phyloP scores from a whole-genome alignment of 2,329 filamentous ascomycete genomes.

The Dothiorella sarmentorum region DNA sequence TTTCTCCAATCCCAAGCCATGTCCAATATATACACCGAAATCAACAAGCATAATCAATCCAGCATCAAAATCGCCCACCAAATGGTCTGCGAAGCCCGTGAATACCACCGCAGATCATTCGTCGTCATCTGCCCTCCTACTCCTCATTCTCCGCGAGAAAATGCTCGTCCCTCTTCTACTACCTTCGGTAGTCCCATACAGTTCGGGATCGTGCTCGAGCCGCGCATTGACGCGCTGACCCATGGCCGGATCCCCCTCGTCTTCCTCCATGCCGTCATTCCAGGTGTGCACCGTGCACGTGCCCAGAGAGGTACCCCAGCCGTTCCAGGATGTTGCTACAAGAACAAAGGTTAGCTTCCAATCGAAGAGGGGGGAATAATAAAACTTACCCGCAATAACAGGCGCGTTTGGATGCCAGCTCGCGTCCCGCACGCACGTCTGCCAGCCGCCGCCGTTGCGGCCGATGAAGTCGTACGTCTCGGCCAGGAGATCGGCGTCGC shows the following conservation, averaged over 20 bases:
- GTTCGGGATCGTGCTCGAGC: constrained; percentile 35
- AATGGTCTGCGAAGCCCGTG: background rate
- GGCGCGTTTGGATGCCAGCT: constrained; percentile 88
- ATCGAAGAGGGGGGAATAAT: background rate
- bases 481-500: constrained; percentile 50
- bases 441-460: constrained; percentile 60
- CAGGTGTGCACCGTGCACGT: constrained; percentile 77
- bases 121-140: constrained; percentile 3
- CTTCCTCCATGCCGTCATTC: constrained; percentile 62
- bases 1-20: background rate
- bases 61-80: background rate
- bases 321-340: constrained; percentile 82
- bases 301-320: constrained; percentile 67
- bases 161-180: constrained; percentile 5
- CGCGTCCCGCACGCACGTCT: constrained; percentile 79
- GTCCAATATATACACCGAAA: constrained; percentile 9
- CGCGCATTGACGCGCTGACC: constrained; percentile 36
- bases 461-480: constrained; percentile 56
- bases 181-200: constrained; percentile 26
- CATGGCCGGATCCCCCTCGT: constrained; percentile 46
- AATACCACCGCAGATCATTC: background rate
- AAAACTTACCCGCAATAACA: constrained; percentile 62
- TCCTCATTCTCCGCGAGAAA: constrained; percentile 7
- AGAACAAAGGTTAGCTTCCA: too few species aligned
- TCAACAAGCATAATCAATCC: background rate